Evolutionary conservation across 257 asterid species (phyloP).

Genomic region (Sherardia arvensis): DNA sequence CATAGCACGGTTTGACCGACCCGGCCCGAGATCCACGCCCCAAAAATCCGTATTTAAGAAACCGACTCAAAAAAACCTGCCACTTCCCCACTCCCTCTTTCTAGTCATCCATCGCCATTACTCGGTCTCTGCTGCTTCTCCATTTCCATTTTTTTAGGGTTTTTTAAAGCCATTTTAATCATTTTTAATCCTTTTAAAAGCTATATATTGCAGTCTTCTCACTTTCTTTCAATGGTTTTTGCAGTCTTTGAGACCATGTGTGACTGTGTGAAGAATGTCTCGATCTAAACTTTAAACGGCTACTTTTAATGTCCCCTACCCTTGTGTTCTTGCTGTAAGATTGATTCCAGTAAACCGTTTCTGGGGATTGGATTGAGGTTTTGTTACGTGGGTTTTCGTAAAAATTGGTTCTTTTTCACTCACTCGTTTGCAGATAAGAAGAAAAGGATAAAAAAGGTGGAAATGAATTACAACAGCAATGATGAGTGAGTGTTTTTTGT

Average conservation of each 20-base stretch:
- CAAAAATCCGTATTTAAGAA: not conserved
- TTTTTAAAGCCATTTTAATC: not conserved
- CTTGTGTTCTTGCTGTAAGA: not conserved
- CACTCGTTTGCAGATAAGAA: slow-evolving; percentile 1
- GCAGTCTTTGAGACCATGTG: slow-evolving; percentile 9
- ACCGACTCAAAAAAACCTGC: slow-evolving; percentile 13
- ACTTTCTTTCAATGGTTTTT: not conserved
- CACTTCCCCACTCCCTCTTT: slow-evolving; percentile 6
- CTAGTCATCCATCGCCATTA: slow-evolving; percentile 5
- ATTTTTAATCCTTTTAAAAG: not conserved
- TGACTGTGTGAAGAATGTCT: not conserved
- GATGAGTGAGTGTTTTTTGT: slow-evolving; percentile 34
- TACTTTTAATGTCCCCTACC: slow-evolving; percentile 9
- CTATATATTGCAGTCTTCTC: not conserved
- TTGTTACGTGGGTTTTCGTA: not conserved
- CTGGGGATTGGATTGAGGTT: not conserved
- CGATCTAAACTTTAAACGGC: slow-evolving; percentile 9
- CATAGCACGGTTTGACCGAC: not conserved
- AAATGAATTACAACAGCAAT: slow-evolving; percentile 35
- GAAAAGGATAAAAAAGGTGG: not conserved
- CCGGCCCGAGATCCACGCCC: slow-evolving; percentile 4
- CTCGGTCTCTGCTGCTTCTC: not conserved
- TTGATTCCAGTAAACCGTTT: not conserved
- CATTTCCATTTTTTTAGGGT: not conserved
- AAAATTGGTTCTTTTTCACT: not conserved